These are phyloP conservation scores for Trichocomaceae sp. DNA, from an alignment of 2,329 filamentous ascomycete genomes.

Conservation along the genomic window DNA sequence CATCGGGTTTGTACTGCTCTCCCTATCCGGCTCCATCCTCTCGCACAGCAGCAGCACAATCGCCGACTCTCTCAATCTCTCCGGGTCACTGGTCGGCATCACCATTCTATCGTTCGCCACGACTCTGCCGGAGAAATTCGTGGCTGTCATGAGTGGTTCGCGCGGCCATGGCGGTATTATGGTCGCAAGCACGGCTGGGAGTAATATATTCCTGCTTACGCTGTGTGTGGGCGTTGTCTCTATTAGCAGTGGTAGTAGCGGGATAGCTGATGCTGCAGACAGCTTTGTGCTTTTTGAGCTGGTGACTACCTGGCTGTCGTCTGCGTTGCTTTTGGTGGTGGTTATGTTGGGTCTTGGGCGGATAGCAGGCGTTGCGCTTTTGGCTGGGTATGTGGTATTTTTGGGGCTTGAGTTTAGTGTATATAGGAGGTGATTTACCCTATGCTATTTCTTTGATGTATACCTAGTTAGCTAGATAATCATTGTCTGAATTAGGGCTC, in stretches of 20 bases:
- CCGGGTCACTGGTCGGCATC: conserved; percentile 43
- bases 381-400: conserved; percentile 29
- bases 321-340: conserved; percentile 5
- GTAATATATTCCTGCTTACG: conserved; percentile 50
- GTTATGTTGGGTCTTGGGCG: conserved; percentile 7
- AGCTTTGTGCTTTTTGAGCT: conserved; percentile 22
- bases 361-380: conserved; percentile 23
- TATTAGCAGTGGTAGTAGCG: conserved; percentile 1
- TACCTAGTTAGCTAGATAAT: background rate
- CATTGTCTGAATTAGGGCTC: background rate
- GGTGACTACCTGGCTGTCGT: conserved; percentile 7
- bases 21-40: conserved; percentile 45
- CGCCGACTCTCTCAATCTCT: conserved; percentile 37
- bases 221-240: conserved; percentile 40
- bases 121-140: conserved; percentile 49
- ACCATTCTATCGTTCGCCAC: conserved; percentile 47
- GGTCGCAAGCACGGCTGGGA: conserved; percentile 48
- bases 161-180: conserved; percentile 46
- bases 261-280: conserved; percentile 10
- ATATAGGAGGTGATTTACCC: conserved; percentile 5
- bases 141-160: conserved; percentile 44
- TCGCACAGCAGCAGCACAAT: conserved; percentile 41
- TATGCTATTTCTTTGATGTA: background rate
- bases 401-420: conserved; percentile 30
- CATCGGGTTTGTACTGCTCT: conserved; percentile 40